phyloP scores from a whole-genome alignment of 169 alveolate species.

The Eimeria necatrix region DNA sequence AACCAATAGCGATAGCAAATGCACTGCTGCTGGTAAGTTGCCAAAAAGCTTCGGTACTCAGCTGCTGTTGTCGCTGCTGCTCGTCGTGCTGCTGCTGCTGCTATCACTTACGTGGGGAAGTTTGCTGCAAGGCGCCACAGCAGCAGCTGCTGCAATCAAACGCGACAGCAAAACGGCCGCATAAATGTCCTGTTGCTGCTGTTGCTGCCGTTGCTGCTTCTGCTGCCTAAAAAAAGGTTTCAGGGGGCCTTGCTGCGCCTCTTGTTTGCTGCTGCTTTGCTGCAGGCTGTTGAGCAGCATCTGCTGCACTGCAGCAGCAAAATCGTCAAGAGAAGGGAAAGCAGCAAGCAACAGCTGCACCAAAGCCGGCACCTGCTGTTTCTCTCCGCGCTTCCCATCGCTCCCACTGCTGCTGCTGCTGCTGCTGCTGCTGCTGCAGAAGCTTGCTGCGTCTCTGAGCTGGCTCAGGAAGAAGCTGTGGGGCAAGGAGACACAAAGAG shows the following conservation, averaged over 20 bases:
- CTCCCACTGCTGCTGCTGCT: background rate
- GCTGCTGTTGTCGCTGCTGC: too few species aligned
- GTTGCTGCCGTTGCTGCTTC: background rate
- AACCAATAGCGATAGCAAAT: background rate
- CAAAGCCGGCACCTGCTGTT: background rate
- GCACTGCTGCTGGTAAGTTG: background rate
- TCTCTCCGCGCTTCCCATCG: background rate
- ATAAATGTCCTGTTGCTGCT: background rate
- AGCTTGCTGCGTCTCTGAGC: background rate
- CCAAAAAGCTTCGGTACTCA: too few species aligned
- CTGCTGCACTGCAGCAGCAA: slow-evolving; percentile 23
- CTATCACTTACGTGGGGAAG: background rate
- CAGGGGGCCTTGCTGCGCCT: too few species aligned
- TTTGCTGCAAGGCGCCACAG: background rate
- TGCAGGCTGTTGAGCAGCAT: background rate
- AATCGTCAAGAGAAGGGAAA: slow-evolving; percentile 2
- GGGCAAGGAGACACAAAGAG: background rate
- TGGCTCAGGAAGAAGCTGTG: background rate
- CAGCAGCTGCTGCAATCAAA: background rate
- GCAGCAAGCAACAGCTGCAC: slow-evolving; percentile 12
- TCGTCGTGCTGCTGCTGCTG: background rate
- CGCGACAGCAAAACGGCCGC: slow-evolving; percentile 9
- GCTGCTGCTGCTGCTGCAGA: background rate
- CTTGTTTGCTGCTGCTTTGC: background rate
- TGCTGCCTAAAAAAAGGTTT: background rate